These are phyloP conservation scores for Anthracocystis walkeri DNA, from an alignment of 1,284 basidiomycete genomes.

Conservation along the genomic window DNA sequence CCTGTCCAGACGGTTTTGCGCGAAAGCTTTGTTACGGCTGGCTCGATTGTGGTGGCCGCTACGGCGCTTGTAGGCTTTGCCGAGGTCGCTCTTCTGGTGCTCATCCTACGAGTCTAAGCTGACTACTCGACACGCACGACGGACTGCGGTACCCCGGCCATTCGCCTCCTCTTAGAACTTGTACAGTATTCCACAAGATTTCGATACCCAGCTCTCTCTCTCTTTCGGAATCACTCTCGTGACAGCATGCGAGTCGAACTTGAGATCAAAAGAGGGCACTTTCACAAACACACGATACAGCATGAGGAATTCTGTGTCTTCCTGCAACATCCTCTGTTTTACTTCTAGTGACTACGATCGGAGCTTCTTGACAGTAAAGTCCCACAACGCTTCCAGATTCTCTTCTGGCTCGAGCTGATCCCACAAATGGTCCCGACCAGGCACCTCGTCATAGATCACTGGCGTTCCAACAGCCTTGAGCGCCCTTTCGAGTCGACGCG, in stretches of 20 bases:
- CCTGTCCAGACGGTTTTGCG: conserved; percentile 73
- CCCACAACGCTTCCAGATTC: conserved; percentile 36
- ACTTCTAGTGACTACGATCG: conserved; percentile 9
- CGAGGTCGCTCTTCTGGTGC: conserved; percentile 77
- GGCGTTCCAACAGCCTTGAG: conserved; percentile 26
- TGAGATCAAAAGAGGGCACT: no score
- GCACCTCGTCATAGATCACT: conserved; percentile 47
- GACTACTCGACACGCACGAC: background rate
- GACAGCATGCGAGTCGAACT: background rate
- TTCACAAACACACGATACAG: background rate
- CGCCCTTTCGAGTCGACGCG: conserved; percentile 31
- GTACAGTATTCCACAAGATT: background rate
- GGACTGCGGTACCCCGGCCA: background rate
- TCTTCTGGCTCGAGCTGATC: conserved; percentile 50
- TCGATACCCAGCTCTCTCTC: conserved; percentile 13
- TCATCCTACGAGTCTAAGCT: conserved; percentile 70
- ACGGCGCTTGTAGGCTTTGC: conserved; percentile 76
- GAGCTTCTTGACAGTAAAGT: conserved; percentile 31
- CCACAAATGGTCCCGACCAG: conserved; percentile 50
- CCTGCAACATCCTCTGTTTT: background rate
- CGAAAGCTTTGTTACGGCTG: conserved; percentile 82
- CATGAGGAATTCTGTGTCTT: background rate
- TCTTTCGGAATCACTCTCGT: background rate
- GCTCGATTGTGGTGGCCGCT: conserved; percentile 78
- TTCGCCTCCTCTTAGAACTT: background rate